These are phyloP conservation scores for Kalaharituber pfeilii DNA, from an alignment of 2,329 filamentous ascomycete species.

Conservation along the genomic window DNA sequence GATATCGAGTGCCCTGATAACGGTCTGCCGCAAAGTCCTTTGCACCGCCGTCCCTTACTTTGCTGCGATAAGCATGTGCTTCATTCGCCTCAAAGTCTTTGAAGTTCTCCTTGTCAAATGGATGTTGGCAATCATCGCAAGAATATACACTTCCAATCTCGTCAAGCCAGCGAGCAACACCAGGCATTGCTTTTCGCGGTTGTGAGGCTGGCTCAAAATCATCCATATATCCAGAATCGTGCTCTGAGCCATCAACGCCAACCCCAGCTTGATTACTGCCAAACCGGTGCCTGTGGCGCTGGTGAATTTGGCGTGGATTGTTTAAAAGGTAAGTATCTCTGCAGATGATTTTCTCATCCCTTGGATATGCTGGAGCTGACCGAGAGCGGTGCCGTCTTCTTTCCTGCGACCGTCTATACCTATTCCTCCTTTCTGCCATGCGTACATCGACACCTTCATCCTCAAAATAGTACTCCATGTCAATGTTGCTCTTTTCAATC, in stretches of 20 bases:
- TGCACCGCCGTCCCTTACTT: background rate
- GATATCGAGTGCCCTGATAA: background rate
- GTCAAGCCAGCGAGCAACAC: background rate
- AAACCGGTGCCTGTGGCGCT: background rate
- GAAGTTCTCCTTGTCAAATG: background rate
- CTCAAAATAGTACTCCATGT: background rate
- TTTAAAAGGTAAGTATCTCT: background rate
- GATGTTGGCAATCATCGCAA: background rate
- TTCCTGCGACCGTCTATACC: background rate
- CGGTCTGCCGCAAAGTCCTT: background rate
- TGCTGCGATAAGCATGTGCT: background rate
- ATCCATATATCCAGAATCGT: conserved; percentile 1
- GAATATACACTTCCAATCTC: background rate
- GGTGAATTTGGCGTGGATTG: background rate
- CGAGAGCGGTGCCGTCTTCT: background rate
- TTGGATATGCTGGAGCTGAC: background rate
- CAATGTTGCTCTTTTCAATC: background rate
- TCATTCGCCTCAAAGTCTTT: background rate
- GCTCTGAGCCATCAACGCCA: background rate
- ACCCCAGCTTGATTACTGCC: background rate
- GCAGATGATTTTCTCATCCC: background rate
- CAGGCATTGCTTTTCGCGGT: background rate
- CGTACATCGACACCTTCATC: background rate
- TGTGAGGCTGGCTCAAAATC: background rate
- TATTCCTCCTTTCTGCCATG: background rate